Evolutionary conservation across 2,329 filamentous ascomycete genomes (phyloP).

Genomic region (Tolypocladium tundrense): DNA sequence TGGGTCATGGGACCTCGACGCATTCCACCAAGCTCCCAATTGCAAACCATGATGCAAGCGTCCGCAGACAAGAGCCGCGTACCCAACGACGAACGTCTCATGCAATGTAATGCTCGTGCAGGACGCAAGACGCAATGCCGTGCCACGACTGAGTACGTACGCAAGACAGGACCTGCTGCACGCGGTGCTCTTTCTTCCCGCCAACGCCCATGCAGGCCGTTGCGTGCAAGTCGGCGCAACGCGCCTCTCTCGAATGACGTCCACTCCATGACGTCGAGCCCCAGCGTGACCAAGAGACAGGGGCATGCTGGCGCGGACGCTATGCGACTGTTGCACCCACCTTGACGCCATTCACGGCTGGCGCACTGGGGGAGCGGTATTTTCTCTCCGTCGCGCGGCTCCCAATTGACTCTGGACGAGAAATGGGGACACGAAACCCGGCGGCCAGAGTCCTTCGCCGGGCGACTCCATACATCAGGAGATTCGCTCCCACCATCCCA

Average conservation of each 20-base stretch:
- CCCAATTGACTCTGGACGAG: not conserved
- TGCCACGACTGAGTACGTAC: not conserved
- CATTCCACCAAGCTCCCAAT: slow-evolving; percentile 10
- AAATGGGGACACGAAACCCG: not conserved
- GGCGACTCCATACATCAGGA: not conserved
- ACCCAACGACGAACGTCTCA: not conserved
- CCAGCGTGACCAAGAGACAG: slow-evolving; percentile 8
- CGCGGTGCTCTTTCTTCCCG: not conserved
- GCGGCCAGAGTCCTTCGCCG: not conserved
- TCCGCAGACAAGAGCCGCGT: slow-evolving; percentile 6
- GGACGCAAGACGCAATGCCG: not conserved
- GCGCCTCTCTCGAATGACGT: slow-evolving; percentile 2
- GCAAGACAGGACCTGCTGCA: not conserved
- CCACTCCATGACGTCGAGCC: slow-evolving; percentile 10
- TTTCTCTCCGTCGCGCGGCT: not conserved
- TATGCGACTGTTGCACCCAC: not conserved
- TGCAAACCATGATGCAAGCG: slow-evolving; percentile 2
- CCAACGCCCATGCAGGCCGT: not conserved
- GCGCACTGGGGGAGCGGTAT: not conserved
- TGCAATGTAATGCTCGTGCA: not conserved
- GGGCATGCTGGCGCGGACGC: slow-evolving; percentile 2
- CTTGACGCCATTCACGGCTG: not conserved
- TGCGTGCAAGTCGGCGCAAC: not conserved
- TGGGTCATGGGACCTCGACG: slow-evolving; percentile 19
- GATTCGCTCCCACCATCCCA: not conserved